phyloP scores from a whole-genome alignment of 1,284 basidiomycete species.

The Irpex rosettiformis region DNA sequence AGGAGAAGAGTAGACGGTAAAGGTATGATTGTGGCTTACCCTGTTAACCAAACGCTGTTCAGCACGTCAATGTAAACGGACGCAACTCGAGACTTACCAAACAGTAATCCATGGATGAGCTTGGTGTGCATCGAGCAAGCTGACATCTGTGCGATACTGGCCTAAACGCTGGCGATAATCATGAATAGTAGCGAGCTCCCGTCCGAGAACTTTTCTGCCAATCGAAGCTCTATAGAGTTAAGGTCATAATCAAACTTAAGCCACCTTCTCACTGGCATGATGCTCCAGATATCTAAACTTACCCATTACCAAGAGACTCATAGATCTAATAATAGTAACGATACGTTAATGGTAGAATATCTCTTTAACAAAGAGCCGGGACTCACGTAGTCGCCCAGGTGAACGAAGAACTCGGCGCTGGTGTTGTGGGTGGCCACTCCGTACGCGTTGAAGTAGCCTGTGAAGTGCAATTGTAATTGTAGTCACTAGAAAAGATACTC shows the following conservation, averaged over 20 bases:
- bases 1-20: not conserved
- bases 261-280: not conserved
- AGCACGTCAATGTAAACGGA: not conserved
- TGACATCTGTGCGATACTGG: conserved; percentile 57
- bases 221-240: conserved; percentile 35
- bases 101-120: conserved; percentile 56
- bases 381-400: conserved; percentile 63
- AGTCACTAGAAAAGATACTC: not conserved
- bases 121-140: conserved; percentile 48
- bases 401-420: conserved; percentile 56
- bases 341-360: not conserved
- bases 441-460: conserved; percentile 70
- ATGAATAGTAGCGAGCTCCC: conserved; percentile 57
- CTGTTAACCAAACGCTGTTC: not conserved
- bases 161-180: conserved; percentile 61
- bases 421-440: conserved; percentile 56
- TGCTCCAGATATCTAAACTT: conserved; percentile 7
- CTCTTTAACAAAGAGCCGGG: not conserved
- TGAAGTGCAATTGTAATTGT: too few species aligned
- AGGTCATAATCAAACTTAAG: not conserved
- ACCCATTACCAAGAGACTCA: conserved; percentile 48
- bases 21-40: conserved; percentile 1
- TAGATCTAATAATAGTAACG: conserved; percentile 37
- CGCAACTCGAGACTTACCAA: conserved; percentile 36
- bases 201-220: conserved; percentile 44